phyloP scores from a whole-genome alignment of 495 filamentous ascomycete species.

The Elasticomyces elasticus region DNA sequence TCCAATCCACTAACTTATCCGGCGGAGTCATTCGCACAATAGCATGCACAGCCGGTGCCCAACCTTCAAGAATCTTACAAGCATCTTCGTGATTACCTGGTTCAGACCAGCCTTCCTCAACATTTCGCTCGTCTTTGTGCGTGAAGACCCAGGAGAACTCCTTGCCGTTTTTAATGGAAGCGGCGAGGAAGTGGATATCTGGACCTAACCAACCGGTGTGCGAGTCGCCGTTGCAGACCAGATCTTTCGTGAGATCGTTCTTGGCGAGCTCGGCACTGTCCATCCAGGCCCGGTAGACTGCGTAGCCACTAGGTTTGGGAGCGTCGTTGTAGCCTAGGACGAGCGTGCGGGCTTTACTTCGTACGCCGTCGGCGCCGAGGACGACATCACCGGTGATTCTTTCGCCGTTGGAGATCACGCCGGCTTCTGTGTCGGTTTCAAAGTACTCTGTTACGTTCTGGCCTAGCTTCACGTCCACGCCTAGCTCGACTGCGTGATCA shows the following conservation, averaged over 20 bases:
- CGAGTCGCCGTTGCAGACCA: constrained; percentile 24
- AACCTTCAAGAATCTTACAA: constrained; percentile 26
- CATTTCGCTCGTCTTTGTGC: constrained; percentile 28
- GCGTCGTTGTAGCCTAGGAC: constrained; percentile 54
- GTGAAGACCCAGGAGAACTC: constrained; percentile 33
- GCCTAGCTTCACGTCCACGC: constrained; percentile 47
- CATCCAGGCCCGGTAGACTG: constrained; percentile 39
- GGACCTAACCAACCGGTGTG: constrained; percentile 29
- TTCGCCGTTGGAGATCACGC: constrained; percentile 45
- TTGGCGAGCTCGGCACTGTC: constrained; percentile 22
- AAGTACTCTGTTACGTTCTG: constrained; percentile 51
- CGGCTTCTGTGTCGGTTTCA: constrained; percentile 45
- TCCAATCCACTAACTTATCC: constrained; percentile 29
- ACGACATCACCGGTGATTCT: constrained; percentile 47
- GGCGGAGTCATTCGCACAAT: constrained; percentile 28
- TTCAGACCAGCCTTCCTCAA: constrained; percentile 28
- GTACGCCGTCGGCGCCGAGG: constrained; percentile 53
- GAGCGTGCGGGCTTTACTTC: constrained; percentile 48
- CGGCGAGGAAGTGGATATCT: constrained; percentile 31
- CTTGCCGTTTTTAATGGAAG: constrained; percentile 25
- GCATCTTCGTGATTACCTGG: constrained; percentile 27
- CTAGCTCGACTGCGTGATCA: constrained; percentile 44
- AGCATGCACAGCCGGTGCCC: constrained; percentile 26
- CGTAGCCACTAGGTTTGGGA: constrained; percentile 50
- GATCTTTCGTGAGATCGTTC: constrained; percentile 25